phyloP scores from a whole-genome alignment of 2,329 filamentous ascomycete species.

The Botryotinia calthae region DNA sequence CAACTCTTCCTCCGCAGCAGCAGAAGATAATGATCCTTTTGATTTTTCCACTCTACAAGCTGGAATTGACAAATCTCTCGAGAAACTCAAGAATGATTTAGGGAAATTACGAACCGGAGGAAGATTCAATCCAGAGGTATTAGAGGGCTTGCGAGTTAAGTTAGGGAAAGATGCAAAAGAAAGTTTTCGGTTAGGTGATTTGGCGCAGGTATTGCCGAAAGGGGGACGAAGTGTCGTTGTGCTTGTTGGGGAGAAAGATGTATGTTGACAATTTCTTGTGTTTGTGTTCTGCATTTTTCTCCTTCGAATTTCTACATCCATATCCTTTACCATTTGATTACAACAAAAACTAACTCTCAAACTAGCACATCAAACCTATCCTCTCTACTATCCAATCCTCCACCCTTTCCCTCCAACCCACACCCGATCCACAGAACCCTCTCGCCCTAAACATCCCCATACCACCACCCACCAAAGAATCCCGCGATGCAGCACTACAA shows the following conservation, averaged over 20 bases:
- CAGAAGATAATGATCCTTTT: constrained; percentile 49
- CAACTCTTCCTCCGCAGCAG: constrained; percentile 14
- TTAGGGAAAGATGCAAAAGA: constrained; percentile 52
- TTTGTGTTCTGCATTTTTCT: not conserved
- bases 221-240: constrained; percentile 59
- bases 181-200: constrained; percentile 54
- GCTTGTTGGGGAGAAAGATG: constrained; percentile 62
- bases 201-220: constrained; percentile 66
- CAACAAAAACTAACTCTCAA: not conserved
- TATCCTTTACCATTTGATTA: not conserved
- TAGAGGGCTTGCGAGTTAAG: constrained; percentile 61
- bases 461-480: constrained; percentile 56
- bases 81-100: constrained; percentile 59
- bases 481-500: constrained; percentile 41
- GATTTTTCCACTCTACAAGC: constrained; percentile 58
- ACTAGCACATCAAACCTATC: constrained; percentile 54
- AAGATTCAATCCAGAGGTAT: constrained; percentile 57
- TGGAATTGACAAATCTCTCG: constrained; percentile 53
- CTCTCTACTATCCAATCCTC: constrained; percentile 52
- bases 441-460: constrained; percentile 54
- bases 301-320: not conserved
- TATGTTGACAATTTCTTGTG: constrained; percentile 40
- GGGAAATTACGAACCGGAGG: constrained; percentile 61
- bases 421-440: constrained; percentile 47
- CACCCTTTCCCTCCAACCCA: constrained; percentile 48